Conservation (phyloP, 1,139 yeast genomes). For the Sugiyamaella japonica region DNA sequence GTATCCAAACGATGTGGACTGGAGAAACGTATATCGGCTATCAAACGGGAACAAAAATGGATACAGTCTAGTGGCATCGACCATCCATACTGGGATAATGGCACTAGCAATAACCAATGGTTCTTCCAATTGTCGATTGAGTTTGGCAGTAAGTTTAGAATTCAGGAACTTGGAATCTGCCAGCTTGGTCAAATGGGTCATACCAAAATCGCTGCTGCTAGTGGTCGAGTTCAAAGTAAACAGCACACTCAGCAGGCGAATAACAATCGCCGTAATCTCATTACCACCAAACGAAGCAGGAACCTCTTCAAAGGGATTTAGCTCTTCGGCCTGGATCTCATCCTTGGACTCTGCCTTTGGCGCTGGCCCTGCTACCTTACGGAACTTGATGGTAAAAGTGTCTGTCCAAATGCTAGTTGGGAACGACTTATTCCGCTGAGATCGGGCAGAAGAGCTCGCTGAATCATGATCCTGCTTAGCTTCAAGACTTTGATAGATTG, state of each 20-base stretch:
- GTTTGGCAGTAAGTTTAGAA: slow-evolving; percentile 81
- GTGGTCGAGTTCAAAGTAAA: slow-evolving; percentile 48
- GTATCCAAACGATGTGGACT: slow-evolving; percentile 89
- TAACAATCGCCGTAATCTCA: slow-evolving; percentile 49
- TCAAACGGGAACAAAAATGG: slow-evolving; percentile 87
- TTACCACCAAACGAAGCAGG: slow-evolving; percentile 46
- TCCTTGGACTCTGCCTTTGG: slow-evolving; percentile 22
- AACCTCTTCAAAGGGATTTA: slow-evolving; percentile 32
- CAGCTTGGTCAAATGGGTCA: slow-evolving; percentile 27
- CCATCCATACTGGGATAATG: slow-evolving; percentile 82
- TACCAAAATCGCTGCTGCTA: background rate
- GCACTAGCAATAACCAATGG: slow-evolving; percentile 88
- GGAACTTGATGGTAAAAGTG: slow-evolving; percentile 56
- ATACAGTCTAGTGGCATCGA: slow-evolving; percentile 65
- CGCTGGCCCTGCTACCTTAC: slow-evolving; percentile 44
- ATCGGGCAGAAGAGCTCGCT: background rate
- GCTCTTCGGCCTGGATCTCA: slow-evolving; percentile 39
- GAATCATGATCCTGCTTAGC: slow-evolving; percentile 9
- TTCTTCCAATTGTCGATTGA: slow-evolving; percentile 86
- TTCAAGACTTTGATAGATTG: slow-evolving; percentile 59
- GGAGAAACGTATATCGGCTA: slow-evolving; percentile 73
- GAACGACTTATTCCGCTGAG: slow-evolving; percentile 40
- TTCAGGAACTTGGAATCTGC: slow-evolving; percentile 60
- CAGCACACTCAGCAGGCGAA: slow-evolving; percentile 57
- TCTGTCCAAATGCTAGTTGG: slow-evolving; percentile 57